Evolutionary conservation across 805 yeast species (phyloP), one percentile per base, ranked within the genome.

Genomic region (Wickerhamiella shivajii): DNA sequence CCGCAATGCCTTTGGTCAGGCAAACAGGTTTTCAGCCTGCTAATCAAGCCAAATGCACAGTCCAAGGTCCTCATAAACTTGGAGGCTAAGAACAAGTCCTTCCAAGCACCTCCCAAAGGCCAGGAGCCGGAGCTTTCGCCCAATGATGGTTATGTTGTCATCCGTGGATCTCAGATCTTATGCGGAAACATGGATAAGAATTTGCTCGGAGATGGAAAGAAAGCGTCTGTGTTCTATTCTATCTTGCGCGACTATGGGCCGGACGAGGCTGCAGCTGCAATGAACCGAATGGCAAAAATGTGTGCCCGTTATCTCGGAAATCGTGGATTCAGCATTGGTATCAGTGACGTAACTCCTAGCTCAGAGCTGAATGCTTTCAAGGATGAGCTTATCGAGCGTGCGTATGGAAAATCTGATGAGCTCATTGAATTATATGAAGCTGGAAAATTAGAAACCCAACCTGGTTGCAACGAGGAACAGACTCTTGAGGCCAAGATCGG

Each of bases 271-370:
- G 95, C 95, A 3, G 63, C 61, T 17, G 94, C 97, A 5, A 90
- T 90, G 98, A 87, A 92, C 57, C 67, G 98, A 53, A 85, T 90
- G 97, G 95, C 99, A n/a, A 92, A 92, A 59, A 60, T 92, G 47
- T 85, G 97, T 66, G 97, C 99, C 1, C 66, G 99, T 49, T 90
- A 60, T 55, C 63, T 90, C 50, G 99, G 97, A 40, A 81, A 85
- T 50, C 66, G 96, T 37, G 99, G 99, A 0, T 90, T 90, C 49
- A 83, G 95, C 1, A 92, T 90, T 52, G 99, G 99, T 59, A 85
- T 90, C 47, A 77, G 76, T 46, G 99, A 90, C 59, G 99, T 90
- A 26, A 90, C 95, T 2, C 98, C 99, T 1, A 93, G 92, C 20
- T 59, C 54, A 6, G 76, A 77, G 32, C 69, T 90, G 55, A 78